Evolutionary conservation across 768 basidiomycete genomes (phyloP).

Genomic region (Leccinum sublutescens): DNA sequence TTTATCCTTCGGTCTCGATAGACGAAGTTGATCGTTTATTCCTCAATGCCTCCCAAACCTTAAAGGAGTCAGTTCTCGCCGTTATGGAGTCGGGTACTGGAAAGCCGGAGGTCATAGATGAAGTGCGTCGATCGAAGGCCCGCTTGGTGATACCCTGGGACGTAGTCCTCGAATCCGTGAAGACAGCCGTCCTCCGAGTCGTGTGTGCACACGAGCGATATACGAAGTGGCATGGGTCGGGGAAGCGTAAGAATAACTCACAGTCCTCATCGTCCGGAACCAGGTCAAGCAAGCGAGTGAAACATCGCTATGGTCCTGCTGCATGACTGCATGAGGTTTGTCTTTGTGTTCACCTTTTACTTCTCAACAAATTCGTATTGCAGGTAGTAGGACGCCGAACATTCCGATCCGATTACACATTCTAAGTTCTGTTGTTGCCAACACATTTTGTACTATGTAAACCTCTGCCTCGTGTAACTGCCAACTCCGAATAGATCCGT

Average conservation of each 20-base stretch:
- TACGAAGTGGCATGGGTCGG: not conserved
- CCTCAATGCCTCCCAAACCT: not conserved
- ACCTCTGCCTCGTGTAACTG: too few relatives aligned
- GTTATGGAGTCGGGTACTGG: not conserved
- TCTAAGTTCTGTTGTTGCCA: too few relatives aligned
- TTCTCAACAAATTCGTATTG: too few relatives aligned
- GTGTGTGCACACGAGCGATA: not conserved
- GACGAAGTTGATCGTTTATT: not conserved
- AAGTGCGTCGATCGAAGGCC: not conserved
- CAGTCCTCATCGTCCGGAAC: too few relatives aligned
- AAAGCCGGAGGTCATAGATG: not conserved
- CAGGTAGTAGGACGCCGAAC: too few relatives aligned
- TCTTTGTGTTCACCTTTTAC: too few relatives aligned
- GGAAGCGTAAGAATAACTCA: not conserved
- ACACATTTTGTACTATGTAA: too few relatives aligned
- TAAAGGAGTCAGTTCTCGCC: not conserved
- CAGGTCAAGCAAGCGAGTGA: not conserved
- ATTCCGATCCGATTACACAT: too few relatives aligned
- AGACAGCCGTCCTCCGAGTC: too few relatives aligned
- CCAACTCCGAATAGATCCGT: too few relatives aligned
- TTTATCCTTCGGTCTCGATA: not conserved
- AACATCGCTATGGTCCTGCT: not conserved
- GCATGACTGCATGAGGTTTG: too few relatives aligned
- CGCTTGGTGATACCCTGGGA: not conserved
- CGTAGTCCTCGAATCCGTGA: not conserved